Percentiles rank a stretch among this genome's conserved stretches.
phyloP scores from a whole-genome alignment of 495 filamentous ascomycete genomes.

The Oleoguttula mirabilis region DNA sequence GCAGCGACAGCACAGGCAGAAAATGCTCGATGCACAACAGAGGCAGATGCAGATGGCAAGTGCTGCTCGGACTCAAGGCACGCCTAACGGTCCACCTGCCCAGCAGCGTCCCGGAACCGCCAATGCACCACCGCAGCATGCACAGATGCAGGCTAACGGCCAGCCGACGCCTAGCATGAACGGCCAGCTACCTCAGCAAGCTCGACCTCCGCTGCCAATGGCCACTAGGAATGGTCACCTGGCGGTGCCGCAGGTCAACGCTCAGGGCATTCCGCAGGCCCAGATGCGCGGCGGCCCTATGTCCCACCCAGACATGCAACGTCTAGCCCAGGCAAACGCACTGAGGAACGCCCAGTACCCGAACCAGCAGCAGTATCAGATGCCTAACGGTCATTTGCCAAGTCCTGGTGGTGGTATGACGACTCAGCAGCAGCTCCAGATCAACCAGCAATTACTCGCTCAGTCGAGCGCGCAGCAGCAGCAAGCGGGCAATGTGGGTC shows the following conservation, averaged over 20 bases:
- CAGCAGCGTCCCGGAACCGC: slow-evolving; percentile 12
- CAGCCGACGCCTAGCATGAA: slow-evolving; percentile 16
- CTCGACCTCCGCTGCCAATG: slow-evolving; percentile 14
- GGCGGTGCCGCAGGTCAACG: slow-evolving; percentile 41
- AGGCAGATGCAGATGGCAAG: slow-evolving; percentile 9
- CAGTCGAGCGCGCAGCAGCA: slow-evolving; percentile 17
- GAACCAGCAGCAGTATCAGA: slow-evolving; percentile 24
- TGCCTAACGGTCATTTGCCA: slow-evolving; percentile 14
- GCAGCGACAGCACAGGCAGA: slow-evolving; percentile 55
- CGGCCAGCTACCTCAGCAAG: slow-evolving; percentile 19
- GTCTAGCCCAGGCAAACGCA: slow-evolving; percentile 20
- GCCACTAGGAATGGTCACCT: slow-evolving; percentile 31
- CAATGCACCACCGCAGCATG: slow-evolving; percentile 9
- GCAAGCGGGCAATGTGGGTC: slow-evolving; percentile 21
- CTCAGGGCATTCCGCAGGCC: slow-evolving; percentile 59
- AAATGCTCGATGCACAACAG: slow-evolving; percentile 44
- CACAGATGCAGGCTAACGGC: slow-evolving; percentile 13
- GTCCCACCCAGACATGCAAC: slow-evolving; percentile 29
- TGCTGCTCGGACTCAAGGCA: neutral
- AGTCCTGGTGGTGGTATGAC: slow-evolving; percentile 19
- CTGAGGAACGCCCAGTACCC: slow-evolving; percentile 9
- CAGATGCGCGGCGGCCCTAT: slow-evolving; percentile 53
- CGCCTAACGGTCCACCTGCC: slow-evolving; percentile 5
- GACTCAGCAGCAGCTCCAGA: slow-evolving; percentile 17
- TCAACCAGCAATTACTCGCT: slow-evolving; percentile 17